Evolutionary conservation across 257 asterid species (phyloP), one percentile per base, ranked within the genome.

Genomic region (Ligustrum vulgare): DNA sequence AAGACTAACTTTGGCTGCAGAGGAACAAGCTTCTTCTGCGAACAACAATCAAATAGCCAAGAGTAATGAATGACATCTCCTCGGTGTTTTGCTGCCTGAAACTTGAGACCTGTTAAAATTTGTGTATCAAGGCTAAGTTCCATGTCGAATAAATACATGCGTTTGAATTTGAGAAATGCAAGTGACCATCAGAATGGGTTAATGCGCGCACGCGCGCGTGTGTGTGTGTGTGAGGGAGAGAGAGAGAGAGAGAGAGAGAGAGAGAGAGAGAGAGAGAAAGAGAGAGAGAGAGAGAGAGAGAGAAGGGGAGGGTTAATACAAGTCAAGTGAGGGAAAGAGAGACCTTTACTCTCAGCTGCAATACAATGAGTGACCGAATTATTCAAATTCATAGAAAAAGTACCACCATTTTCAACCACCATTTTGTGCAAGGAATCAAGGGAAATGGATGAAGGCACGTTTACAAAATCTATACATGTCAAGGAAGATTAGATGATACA

Each of bases 321-420:
- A 39, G 45, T 8, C 45, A 37, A 65, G 41, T 69, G 77, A 78
- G 74, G 80, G 69, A 78, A 72, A 80, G 64, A 56, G 31, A 33
- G 43, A 94, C 98, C 99, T 91, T 80, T 92, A 84, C 88, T 88
- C 86, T 90, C 99, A 60, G 97, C 90, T 73, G 98, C 97, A 71
- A 92, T 82, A 81, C 91, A 86, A 76, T 92, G 96, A 74, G 99
- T 92, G 80, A 92, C 99, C 6, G 96, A 83, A 81, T 84, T 86
- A 80, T 94, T 92, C 82, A 91, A 84, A 90, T 94, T 94, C 99
- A 94, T 94, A 51, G 99, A 94, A 87, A 94, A 94, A 65, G 90
- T 22, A 75, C 98, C 99, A 11, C 99, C 97, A 83, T 94, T 87
- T 82, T 89, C 97, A 35, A 83, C 99, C 83, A 92, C 96, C 94